Base-by-base conservation (phyloP, 108 stramenopile genomes). In the Discostella pseudostelligera region DNA sequence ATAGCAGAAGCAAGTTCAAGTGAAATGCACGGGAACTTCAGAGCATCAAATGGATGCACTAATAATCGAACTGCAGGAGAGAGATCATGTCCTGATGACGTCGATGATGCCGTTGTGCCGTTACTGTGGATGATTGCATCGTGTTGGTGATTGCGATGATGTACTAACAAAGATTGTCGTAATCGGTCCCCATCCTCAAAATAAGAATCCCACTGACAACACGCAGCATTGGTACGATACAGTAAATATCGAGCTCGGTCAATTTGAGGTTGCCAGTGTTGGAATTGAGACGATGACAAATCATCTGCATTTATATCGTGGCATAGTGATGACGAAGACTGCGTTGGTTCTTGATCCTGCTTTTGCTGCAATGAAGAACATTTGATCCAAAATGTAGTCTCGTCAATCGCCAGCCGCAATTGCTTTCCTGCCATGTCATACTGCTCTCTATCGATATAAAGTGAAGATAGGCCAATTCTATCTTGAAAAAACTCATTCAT, bases 1-100 rank as follows among this genome's bases (percentile, higher is more conserved):
- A 84, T 84, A 26, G 36, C 28, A 1, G 80, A 78, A 8, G 83
- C 73, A 25, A 81, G 65, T 25, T 59, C 47, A 13, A 84, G 44
- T 1, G 74, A 72, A 2, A 84, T 37, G 51, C 81, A 82, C 0
- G 83, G 83, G 58, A 81, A 84, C 48, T 70, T 81, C 43, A 84
- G 43, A 19, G 83, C 83, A 26, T 84, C 81, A 69, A 73, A 84
- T 0, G 83, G 83, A 72, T 84, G 83, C 6, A 48, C 47, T 6
- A 82, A 58, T 16, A 72, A 13, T 39, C 75, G 61, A 13, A 69
- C 22, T 25, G 64, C 51, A 57, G 45, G 51, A n/a, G 39, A 11
- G 3, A 2, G 42, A 3, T 43, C 14, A n/a, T 8, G 4, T 43
- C 42, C 42, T 43, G 42, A 43, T 59, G 59, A 46, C n/a, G 66